Base-by-base conservation (phyloP, 2,329 filamentous ascomycete species). In the Thermomyces lanuginosus region DNA sequence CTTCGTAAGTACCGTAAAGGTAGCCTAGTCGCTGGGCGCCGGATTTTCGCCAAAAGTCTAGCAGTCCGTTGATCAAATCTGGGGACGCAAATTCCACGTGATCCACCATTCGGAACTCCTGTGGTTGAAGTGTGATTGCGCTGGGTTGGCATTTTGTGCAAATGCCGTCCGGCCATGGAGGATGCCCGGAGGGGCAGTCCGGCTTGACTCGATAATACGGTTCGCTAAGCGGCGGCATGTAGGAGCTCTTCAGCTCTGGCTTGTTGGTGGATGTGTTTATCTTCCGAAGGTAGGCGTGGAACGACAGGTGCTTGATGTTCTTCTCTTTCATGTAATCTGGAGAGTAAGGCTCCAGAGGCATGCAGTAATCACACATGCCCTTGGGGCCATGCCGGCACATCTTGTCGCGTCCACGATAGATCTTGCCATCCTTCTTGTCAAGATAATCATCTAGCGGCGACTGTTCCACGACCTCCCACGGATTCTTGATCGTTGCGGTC, bases 301-400 rank as follows among this genome's bases (percentile, higher is more conserved):
- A 93, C 0, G 89, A 95, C 15, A 89, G 65, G 53, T 98, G 92
- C 54, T 98, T 98, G 66, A 98, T 93, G 65, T 93, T 93, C 64
- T 86, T 91, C 42, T 98, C 86, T 16, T 72, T 70, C 10, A 98
- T 66, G 43, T 93, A 93, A 30, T 73, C 73, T n/a, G 76, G 54
- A 45, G 91, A 76, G 54, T 92, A 98, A 1, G 89, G 89, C 46
- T 98, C 89, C 26, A 95, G 59, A 0, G 91, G 91, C 71, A 92
- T 92, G 59, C 89, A 98, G 56, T 93, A 91, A 56, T 98, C 89
- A 55, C 89, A 98, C 89, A 98, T 98, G 50, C 89, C 89, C 56
- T 92, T 95, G 27, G 78, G 75, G 1, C 86, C 86, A 51, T 98
- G 89, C 35, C 81, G 76, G 59, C 89, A 98, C 83, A 98, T 89